Conservation (phyloP, 306 rosid genomes). For the Vigna angularis region DNA sequence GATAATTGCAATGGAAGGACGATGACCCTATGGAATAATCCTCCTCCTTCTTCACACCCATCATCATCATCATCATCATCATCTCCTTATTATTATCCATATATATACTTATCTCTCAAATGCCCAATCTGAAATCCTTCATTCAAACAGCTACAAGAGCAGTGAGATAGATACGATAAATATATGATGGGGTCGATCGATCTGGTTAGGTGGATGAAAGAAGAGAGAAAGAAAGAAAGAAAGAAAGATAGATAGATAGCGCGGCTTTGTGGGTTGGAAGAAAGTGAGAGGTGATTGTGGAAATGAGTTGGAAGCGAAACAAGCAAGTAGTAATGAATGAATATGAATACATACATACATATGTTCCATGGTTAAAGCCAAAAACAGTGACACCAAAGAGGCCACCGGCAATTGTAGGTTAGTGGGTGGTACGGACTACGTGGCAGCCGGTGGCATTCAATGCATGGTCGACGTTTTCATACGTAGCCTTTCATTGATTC, state of each 20-base stretch:
- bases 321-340: background rate
- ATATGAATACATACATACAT: too few relatives aligned
- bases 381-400: slow-evolving; percentile 6
- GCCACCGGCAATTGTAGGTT: slow-evolving; percentile 83
- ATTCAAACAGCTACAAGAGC: background rate
- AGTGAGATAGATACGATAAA: background rate
- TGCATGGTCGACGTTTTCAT: slow-evolving; percentile 64
- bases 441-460: slow-evolving; percentile 51
- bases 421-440: slow-evolving; percentile 55
- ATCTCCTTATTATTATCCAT: slow-evolving; percentile 47
- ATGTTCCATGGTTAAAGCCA: slow-evolving; percentile 5
- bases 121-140: background rate
- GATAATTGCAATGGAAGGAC: slow-evolving; percentile 32
- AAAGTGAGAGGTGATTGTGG: slow-evolving; percentile 34
- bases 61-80: slow-evolving; percentile 31
- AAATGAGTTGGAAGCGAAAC: background rate
- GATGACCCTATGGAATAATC: slow-evolving; percentile 49
- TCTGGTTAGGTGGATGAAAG: slow-evolving; percentile 45
- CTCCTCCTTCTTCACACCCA: slow-evolving; percentile 49
- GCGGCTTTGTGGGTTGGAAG: slow-evolving; percentile 40
- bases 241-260: slow-evolving; percentile 1
- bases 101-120: background rate
- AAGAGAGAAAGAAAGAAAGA: background rate
- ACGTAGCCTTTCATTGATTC: slow-evolving; percentile 58
- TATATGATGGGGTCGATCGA: slow-evolving; percentile 48